Base-by-base conservation (phyloP, 225 moss, liverwort and hornwort genomes). In the Ulota crispa region DNA sequence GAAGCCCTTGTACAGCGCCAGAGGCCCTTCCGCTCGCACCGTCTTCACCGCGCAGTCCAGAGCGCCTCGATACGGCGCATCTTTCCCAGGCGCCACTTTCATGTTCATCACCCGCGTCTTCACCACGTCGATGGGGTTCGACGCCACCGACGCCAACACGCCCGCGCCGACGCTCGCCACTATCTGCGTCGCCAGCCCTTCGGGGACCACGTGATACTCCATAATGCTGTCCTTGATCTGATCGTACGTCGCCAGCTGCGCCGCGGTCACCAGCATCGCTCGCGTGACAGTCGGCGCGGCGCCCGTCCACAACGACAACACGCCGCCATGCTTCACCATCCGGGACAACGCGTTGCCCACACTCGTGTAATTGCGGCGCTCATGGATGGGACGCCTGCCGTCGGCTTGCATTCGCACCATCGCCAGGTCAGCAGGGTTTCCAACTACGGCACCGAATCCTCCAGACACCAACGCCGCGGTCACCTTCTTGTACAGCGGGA, bases 401-500 rank as follows among this genome's bases (percentile, higher is more conserved):
- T 96, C 96, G 14, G 94, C 96, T 87, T 96, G 96, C 96, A 96
- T 96, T 69, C 96, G 60, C n/a, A 96, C 93, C 89, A 96, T 89
- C 2, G 94, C 96, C 0, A 96, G 87, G 80, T 96, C 96, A 0
- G 96, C 96, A 3, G 93, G 96, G 43, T 93, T 94, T 2, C 96
- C 93, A 2, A 96, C 90, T 11, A 86, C 76, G 6, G 94, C 96
- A 12, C 94, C 96, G 4, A 83, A 75, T 28, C 82, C 96, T 12
- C 93, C 94, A 3, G 96, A 93, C 0, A 90, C 67, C 36, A 96
- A 60, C 34, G 93, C 96, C 0, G 92, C 93, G 0, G 83, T 84
- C 27, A 96, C 81, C 77, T 93, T 96, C 80, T 92, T 92, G 80
- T 91, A 71, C 27, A 96, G 42, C 7, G 94, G 85, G 4, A 94